Conservation (phyloP, 2,329 filamentous ascomycete species). For the Bipolaris oryzae region DNA sequence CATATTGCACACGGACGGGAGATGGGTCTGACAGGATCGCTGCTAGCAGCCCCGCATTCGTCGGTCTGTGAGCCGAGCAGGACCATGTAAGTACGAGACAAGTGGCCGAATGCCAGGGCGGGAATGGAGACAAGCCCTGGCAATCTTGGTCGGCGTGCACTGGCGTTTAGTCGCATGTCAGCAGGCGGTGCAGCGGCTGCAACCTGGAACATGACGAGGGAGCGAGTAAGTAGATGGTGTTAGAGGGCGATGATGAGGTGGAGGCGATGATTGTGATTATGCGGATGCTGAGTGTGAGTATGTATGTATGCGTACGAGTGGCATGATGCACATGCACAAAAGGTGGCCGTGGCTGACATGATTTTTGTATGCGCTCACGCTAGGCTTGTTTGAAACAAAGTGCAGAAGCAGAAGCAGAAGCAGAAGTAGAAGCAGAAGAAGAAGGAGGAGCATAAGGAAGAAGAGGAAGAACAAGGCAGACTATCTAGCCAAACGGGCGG, state of each 20-base stretch:
- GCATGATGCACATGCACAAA: not conserved
- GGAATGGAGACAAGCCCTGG: conserved; percentile 1
- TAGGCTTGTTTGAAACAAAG: conserved; percentile 21
- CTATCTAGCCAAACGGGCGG: not conserved
- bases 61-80: conserved; percentile 26
- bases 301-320: not conserved
- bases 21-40: conserved; percentile 17
- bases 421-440: not conserved
- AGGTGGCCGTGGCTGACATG: conserved; percentile 24
- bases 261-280: too few relatives aligned
- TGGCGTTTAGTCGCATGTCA: conserved; percentile 11
- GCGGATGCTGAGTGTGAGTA: not conserved
- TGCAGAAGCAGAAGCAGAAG: not conserved
- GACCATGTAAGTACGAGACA: conserved; percentile 4
- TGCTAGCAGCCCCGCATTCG: conserved; percentile 20
- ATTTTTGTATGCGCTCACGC: conserved; percentile 28
- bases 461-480: not conserved
- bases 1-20: conserved; percentile 2
- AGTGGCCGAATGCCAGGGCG: conserved; percentile 12
- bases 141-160: not conserved
- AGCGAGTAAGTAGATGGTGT: not conserved
- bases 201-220: not conserved
- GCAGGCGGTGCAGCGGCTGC: not conserved
- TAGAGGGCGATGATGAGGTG: not conserved
- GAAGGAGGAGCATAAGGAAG: not conserved